These are phyloP conservation scores for Fragilaria crotonensis DNA, from an alignment of 108 stramenopile genomes.

Conservation along the genomic window DNA sequence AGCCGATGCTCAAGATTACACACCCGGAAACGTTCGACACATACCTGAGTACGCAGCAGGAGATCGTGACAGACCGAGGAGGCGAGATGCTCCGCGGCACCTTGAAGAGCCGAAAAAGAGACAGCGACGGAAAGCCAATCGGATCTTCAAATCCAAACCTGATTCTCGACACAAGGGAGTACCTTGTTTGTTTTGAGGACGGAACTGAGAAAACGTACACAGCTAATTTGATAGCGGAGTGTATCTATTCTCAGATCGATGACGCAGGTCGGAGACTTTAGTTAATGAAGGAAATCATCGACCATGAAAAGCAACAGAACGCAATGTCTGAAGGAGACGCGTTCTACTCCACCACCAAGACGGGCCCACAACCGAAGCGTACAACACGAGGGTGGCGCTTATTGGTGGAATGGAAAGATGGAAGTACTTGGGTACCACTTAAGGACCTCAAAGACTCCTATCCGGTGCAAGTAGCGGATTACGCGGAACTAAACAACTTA, in stretches of 20 bases:
- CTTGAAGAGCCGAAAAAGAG: not conserved
- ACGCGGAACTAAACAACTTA: too few species aligned
- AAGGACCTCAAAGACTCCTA: slow-evolving; percentile 21
- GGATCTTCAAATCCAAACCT: slow-evolving; percentile 15
- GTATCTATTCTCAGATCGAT: slow-evolving; percentile 9
- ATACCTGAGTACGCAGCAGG: slow-evolving; percentile 10
- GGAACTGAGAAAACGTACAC: not conserved
- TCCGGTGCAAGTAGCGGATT: slow-evolving; percentile 13
- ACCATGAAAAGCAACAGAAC: slow-evolving; percentile 11
- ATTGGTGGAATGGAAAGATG: slow-evolving; percentile 9
- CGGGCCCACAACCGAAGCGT: not conserved
- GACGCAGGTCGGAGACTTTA: slow-evolving; percentile 8
- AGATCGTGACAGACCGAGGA: slow-evolving; percentile 4
- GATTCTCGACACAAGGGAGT: slow-evolving; percentile 10
- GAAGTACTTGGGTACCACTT: slow-evolving; percentile 5
- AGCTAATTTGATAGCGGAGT: slow-evolving; percentile 19
- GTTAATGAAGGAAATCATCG: slow-evolving; percentile 18
- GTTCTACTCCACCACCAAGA: not conserved
- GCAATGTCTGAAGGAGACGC: slow-evolving; percentile 4
- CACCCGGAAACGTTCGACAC: slow-evolving; percentile 8
- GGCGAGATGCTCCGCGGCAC: not conserved
- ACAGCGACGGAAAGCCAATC: slow-evolving; percentile 1
- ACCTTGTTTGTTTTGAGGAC: too few species aligned
- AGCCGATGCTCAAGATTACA: slow-evolving; percentile 1
- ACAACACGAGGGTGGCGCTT: slow-evolving; percentile 15